Evolutionary conservation across 176 grass and related monocot genomes (phyloP), one percentile per base, ranked within the genome.

Genomic region (Sorghum bicolor): DNA sequence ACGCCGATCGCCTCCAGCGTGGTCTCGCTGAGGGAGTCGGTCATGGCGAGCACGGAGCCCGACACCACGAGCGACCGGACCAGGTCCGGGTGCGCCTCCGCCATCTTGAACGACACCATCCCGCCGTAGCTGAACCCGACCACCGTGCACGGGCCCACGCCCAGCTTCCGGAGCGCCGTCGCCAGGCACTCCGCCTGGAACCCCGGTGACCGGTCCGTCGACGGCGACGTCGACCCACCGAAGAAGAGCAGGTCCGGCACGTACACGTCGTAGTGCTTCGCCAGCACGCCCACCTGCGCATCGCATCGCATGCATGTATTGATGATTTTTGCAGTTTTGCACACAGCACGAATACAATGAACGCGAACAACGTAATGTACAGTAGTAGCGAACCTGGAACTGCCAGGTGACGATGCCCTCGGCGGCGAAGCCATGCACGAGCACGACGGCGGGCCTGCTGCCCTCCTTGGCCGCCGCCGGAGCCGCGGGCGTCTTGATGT

Each of bases 61-160:
- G 96, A 95, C 22, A 98, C 86, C 11, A 95, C 91, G 63, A 98
- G 75, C 60, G 75, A 90, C 10, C 39, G 68, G 47, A 98, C 96
- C 10, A 98, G 83, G 20, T 87, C 77, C 20, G 93, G 93, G 17
- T 86, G 84, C 67, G 81, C 22, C 91, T 98, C 96, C 8, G 89
- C 92, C 96, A 98, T 91, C 82, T 93, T 93, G 86, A 98, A 98
- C 67, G 93, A 64, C 71, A 95, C 96, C 89, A 98, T 92, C n/a
- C 92, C 93, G 20, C 96, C 89, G 82, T 98, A 98, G 91, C 96
- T 98, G 77, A 98, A 98, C 47, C 93, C 96, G 15, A 98, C 93
- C n/a, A 88, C 91, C 62, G 91, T 78, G 86, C 91, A 98, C 10
- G 61, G 50, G 22, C 85, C 76, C 72, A 98, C 90, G 61, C 92